Conservation (phyloP, 2,329 filamentous ascomycete genomes). For the Fusarium nelsonii region DNA sequence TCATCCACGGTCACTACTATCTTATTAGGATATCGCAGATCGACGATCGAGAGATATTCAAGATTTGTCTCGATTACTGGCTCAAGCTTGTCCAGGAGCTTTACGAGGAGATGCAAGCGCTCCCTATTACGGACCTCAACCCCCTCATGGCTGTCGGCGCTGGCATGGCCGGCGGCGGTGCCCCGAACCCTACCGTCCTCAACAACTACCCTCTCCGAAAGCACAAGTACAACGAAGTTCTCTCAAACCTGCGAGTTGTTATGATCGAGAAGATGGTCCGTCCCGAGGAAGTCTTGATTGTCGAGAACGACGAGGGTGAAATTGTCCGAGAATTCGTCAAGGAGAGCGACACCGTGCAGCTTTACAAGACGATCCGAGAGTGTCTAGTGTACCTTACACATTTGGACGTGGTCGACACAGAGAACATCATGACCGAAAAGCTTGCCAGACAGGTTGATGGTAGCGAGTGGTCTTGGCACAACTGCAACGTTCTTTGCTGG, state of each 20-base stretch:
- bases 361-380: conserved; percentile 99
- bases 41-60: conserved; percentile 98
- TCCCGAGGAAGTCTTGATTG: conserved; percentile 96
- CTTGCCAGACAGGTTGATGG: conserved; percentile 94
- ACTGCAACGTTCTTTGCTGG: conserved; percentile 99
- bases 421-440: conserved; percentile 99
- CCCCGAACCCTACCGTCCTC: conserved; percentile 85
- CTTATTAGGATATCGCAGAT: conserved; percentile 98
- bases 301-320: conserved; percentile 99
- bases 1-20: conserved; percentile 97
- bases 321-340: conserved; percentile 99
- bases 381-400: conserved; percentile 98
- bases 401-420: conserved; percentile 95
- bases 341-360: conserved; percentile 97
- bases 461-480: conserved; percentile 98
- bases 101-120: conserved; percentile 98
- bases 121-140: conserved; percentile 93
- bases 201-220: conserved; percentile 94
- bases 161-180: conserved; percentile 81
- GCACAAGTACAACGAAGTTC: conserved; percentile 95
- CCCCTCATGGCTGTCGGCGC: conserved; percentile 84
- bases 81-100: conserved; percentile 97
- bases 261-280: conserved; percentile 99
- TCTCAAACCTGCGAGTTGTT: conserved; percentile 93
- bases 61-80: conserved; percentile 99